phyloP scores from a whole-genome alignment of 306 rosid genomes.

The Nissolia schottii region DNA sequence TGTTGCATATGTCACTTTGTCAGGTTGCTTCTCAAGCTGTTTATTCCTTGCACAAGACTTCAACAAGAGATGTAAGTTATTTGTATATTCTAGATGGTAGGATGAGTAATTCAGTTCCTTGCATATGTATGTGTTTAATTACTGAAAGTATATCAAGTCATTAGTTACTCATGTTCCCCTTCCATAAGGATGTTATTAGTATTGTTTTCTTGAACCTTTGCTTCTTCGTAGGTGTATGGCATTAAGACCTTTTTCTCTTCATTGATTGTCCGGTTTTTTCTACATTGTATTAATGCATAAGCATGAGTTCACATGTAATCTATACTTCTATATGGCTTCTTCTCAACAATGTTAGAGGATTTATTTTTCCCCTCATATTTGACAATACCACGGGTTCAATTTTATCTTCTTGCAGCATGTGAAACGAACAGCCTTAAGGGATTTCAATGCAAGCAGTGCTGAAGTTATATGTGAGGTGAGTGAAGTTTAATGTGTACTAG shows the following conservation, averaged over 20 bases:
- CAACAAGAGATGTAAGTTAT: conserved; percentile 83
- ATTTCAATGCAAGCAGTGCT: conserved; percentile 69
- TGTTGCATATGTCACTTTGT: conserved; percentile 9
- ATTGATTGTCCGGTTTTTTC: not conserved
- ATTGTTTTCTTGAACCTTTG: not conserved
- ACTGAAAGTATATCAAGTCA: not conserved
- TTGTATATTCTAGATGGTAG: conserved; percentile 16
- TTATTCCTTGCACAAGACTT: conserved; percentile 86
- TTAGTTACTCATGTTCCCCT: not conserved
- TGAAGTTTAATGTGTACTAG: not conserved
- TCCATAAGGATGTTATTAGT: not conserved
- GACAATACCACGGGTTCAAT: not conserved
- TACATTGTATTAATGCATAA: not conserved
- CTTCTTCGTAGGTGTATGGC: not conserved
- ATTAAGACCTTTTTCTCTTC: not conserved
- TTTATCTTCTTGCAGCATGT: conserved; percentile 66
- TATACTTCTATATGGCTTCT: not conserved
- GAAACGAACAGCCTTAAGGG: conserved; percentile 65
- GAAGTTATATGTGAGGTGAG: conserved; percentile 87
- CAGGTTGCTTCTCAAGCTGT: conserved; percentile 91
- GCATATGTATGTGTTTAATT: not conserved
- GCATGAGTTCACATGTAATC: not conserved
- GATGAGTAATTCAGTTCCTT: not conserved
- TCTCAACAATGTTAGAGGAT: not conserved
- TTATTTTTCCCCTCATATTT: not conserved